Conservation (phyloP, 1,139 yeast genomes). For the Saccharomycopsis crataegensis region DNA sequence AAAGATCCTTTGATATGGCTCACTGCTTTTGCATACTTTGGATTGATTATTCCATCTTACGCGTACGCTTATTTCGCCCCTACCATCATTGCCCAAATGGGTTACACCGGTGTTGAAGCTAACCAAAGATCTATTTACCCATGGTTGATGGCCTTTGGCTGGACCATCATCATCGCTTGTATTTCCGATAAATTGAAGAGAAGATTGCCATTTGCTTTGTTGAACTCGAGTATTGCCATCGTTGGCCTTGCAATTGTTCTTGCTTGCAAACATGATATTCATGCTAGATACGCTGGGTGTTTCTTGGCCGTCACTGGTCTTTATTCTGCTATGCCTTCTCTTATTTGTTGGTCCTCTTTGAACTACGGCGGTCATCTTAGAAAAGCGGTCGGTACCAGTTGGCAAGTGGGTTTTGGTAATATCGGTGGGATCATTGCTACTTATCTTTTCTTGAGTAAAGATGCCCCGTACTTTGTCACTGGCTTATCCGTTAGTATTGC, state of each 20-base stretch:
- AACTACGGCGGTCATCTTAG: slow-evolving; percentile 59
- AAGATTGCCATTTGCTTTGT: slow-evolving; percentile 44
- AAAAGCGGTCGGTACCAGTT: slow-evolving; percentile 66
- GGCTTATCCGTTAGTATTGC: slow-evolving; percentile 35
- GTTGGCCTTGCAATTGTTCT: slow-evolving; percentile 50
- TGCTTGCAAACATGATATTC: slow-evolving; percentile 24
- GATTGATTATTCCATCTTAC: slow-evolving; percentile 59
- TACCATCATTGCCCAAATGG: slow-evolving; percentile 49
- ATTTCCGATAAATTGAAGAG: slow-evolving; percentile 36
- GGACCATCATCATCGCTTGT: slow-evolving; percentile 41
- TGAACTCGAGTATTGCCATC: slow-evolving; percentile 38
- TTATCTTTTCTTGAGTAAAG: slow-evolving; percentile 47
- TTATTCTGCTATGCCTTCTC: slow-evolving; percentile 66
- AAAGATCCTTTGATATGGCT: slow-evolving; percentile 42
- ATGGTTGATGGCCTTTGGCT: slow-evolving; percentile 59
- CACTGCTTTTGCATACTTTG: slow-evolving; percentile 56
- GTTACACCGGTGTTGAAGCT: slow-evolving; percentile 54
- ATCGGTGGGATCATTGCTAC: slow-evolving; percentile 77
- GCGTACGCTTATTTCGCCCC: slow-evolving; percentile 70
- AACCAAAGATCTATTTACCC: slow-evolving; percentile 69
- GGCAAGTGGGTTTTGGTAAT: slow-evolving; percentile 77
- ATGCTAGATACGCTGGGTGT: slow-evolving; percentile 64
- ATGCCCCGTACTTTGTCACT: slow-evolving; percentile 53
- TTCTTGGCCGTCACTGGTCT: slow-evolving; percentile 61
- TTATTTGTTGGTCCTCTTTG: slow-evolving; percentile 65